These are phyloP conservation scores for Candida arabinofermentans DNA, from an alignment of 805 yeast species.

Conservation along the genomic window DNA sequence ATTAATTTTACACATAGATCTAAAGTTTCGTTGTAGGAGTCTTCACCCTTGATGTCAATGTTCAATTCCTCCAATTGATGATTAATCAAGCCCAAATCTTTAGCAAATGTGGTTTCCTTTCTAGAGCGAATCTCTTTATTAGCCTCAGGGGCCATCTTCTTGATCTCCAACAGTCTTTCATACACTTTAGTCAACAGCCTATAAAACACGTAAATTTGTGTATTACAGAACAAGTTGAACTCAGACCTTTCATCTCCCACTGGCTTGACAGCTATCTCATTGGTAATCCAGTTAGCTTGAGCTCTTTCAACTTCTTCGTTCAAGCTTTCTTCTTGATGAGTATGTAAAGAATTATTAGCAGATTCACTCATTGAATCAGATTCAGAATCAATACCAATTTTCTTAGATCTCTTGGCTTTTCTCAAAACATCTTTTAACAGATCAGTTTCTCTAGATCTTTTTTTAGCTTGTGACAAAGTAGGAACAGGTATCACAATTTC, in stretches of 20 bases:
- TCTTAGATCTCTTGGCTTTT: conserved; percentile 34
- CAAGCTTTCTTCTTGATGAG: conserved; percentile 15
- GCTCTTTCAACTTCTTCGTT: conserved; percentile 31
- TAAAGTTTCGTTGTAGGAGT: conserved; percentile 77
- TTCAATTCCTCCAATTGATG: conserved; percentile 81
- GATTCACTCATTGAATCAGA: conserved; percentile 17
- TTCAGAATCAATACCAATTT: conserved; percentile 20
- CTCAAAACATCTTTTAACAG: conserved; percentile 56
- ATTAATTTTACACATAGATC: conserved; percentile 69
- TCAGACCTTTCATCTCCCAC: conserved; percentile 41
- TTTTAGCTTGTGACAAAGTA: conserved; percentile 31
- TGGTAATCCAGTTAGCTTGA: conserved; percentile 32
- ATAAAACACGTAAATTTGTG: conserved; percentile 84
- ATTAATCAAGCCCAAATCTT: conserved; percentile 76
- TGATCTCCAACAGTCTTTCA: conserved; percentile 75
- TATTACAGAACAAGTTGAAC: conserved; percentile 81
- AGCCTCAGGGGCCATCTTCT: conserved; percentile 64
- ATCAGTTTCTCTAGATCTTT: conserved; percentile 54
- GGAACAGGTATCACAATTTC: conserved; percentile 14
- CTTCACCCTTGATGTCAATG: conserved; percentile 61
- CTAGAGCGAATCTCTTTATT: conserved; percentile 66
- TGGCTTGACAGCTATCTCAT: conserved; percentile 23
- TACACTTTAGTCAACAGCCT: conserved; percentile 80
- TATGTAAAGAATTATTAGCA: conserved; percentile 6
- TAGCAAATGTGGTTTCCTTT: conserved; percentile 71